Percentiles rank a stretch among this genome's conserved stretches.
Evolutionary conservation across 352 stramenopile genomes (phyloP).

Genomic region (Phytophthora citricola): DNA sequence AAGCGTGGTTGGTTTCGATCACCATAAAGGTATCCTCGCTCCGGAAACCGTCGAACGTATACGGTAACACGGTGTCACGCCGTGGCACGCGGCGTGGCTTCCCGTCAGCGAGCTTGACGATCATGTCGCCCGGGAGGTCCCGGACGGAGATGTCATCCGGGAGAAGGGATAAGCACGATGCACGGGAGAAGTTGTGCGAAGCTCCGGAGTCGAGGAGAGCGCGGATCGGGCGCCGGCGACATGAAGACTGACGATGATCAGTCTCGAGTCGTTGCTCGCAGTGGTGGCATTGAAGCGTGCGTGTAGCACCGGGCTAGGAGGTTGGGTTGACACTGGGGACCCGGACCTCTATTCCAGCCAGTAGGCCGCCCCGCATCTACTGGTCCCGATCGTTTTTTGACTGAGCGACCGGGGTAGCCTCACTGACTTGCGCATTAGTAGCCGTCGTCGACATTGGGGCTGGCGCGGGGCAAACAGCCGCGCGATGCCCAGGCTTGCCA

Average conservation of each 20-base stretch:
- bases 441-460: too few species aligned
- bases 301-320: slow-evolving; percentile 14
- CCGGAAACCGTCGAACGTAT: too few species aligned
- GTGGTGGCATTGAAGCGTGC: slow-evolving; percentile 18
- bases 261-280: slow-evolving; percentile 2
- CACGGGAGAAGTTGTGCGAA: slow-evolving; percentile 36
- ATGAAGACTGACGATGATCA: slow-evolving; percentile 17
- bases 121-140: too few species aligned
- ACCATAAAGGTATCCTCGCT: too few species aligned
- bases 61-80: too few species aligned
- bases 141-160: too few species aligned
- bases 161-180: too few species aligned
- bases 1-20: too few species aligned
- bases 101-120: too few species aligned
- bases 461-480: slow-evolving; percentile 7
- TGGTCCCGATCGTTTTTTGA: slow-evolving; percentile 1
- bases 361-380: slow-evolving; percentile 12
- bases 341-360: not conserved
- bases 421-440: too few species aligned
- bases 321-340: slow-evolving; percentile 1
- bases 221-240: slow-evolving; percentile 7
- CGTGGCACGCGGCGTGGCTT: too few species aligned
- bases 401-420: not conserved
- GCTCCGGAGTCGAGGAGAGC: slow-evolving; percentile 32
- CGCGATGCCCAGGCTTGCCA: not conserved